Evolutionary conservation across 2,329 filamentous ascomycete genomes (phyloP).

Genomic region (Cadophora sp.): DNA sequence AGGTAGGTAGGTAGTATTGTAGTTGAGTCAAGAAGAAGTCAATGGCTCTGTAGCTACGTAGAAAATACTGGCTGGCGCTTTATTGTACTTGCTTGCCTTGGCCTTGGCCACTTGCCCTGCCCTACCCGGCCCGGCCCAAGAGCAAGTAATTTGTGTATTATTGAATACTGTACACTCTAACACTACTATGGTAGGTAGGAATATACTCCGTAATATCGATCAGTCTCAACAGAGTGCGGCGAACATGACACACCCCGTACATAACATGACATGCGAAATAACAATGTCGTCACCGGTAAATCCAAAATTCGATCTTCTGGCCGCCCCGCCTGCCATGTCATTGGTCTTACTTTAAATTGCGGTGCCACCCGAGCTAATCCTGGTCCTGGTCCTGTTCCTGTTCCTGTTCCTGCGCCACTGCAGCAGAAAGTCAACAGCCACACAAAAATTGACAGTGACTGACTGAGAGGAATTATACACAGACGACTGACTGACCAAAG

Average conservation of each 20-base stretch:
- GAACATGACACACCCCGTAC: no score
- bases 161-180: no score
- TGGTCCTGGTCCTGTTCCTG: no score
- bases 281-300: slow-evolving; percentile 1
- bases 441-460: no score
- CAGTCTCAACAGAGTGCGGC: background rate
- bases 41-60: background rate
- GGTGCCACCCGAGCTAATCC: background rate
- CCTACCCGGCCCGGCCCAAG: background rate
- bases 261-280: no score
- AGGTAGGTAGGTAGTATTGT: background rate
- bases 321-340: background rate
- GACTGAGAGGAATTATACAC: no score
- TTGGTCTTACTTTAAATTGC: background rate
- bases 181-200: no score
- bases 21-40: background rate
- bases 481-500: no score
- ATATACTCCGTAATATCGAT: no score
- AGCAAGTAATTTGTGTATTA: no score
- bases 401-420: no score
- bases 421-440: no score
- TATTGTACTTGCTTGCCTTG: background rate
- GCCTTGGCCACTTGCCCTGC: background rate
- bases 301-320: background rate
- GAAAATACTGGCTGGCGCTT: background rate